Percentiles rank a stretch among this genome's conserved stretches.
Evolutionary conservation across 202 grass and related monocot species (phyloP).

Genomic region (Elaeis oleifera): DNA sequence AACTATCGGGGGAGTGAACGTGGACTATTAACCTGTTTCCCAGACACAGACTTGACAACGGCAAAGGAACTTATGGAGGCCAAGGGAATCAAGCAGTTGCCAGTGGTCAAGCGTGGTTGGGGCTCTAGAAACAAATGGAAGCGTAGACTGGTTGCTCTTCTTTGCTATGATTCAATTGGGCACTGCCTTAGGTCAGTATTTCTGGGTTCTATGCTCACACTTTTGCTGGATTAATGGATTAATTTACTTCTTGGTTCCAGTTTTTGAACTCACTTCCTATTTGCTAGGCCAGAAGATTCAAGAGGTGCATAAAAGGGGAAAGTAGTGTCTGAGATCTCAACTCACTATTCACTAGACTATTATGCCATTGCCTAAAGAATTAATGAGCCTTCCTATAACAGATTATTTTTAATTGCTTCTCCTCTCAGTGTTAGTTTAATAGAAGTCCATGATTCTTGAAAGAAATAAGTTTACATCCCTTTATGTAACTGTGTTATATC

Average conservation of each 20-base stretch:
- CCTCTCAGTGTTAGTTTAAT: too few relatives aligned
- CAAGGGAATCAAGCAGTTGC: constrained; percentile 92
- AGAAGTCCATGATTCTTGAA: too few relatives aligned
- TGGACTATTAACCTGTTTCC: constrained; percentile 89
- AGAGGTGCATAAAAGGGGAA: too few relatives aligned
- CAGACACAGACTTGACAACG: constrained; percentile 90
- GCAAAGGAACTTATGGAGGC: constrained; percentile 97
- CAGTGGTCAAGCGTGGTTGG: constrained; percentile 75
- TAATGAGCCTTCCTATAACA: too few relatives aligned
- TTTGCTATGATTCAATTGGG: constrained; percentile 88
- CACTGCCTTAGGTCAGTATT: constrained; percentile 62
- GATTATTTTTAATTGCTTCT: too few relatives aligned
- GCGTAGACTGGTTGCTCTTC: constrained; percentile 73
- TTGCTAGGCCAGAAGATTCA: too few relatives aligned
- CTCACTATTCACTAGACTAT: too few relatives aligned
- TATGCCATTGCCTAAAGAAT: too few relatives aligned
- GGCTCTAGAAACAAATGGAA: constrained; percentile 51
- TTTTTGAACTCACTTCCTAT: too few relatives aligned
- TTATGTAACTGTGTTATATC: too few relatives aligned
- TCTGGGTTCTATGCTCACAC: not conserved
- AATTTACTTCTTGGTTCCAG: not conserved
- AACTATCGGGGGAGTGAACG: constrained; percentile 63
- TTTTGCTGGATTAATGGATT: constrained; percentile 11
- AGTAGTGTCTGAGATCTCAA: too few relatives aligned
- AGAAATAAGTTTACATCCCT: too few relatives aligned